These are phyloP conservation scores for Pythium volutum DNA, from an alignment of 352 stramenopile species.

Conservation along the genomic window DNA sequence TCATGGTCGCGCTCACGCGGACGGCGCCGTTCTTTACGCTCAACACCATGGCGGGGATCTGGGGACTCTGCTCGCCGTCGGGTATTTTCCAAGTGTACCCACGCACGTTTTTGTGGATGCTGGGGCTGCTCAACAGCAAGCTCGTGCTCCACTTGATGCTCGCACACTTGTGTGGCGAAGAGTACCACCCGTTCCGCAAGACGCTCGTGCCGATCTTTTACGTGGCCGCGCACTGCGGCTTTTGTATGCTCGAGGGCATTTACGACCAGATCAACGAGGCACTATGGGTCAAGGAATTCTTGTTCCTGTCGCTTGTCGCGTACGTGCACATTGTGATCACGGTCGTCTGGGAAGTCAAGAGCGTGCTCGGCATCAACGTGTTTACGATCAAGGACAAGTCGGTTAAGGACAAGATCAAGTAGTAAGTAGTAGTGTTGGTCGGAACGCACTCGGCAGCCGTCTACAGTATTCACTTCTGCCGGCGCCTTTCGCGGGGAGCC, in stretches of 20 bases:
- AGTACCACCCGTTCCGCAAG: slow-evolving; percentile 89
- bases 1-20: slow-evolving; percentile 77
- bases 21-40: slow-evolving; percentile 71
- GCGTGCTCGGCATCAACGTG: slow-evolving; percentile 73
- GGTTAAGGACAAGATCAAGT: slow-evolving; percentile 24
- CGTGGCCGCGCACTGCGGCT: slow-evolving; percentile 77
- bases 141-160: slow-evolving; percentile 89
- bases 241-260: slow-evolving; percentile 79
- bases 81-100: slow-evolving; percentile 75
- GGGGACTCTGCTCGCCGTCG: slow-evolving; percentile 67
- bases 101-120: slow-evolving; percentile 85
- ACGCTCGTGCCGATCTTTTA: slow-evolving; percentile 90
- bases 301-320: slow-evolving; percentile 80
- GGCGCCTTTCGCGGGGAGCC: slow-evolving; percentile 18
- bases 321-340: slow-evolving; percentile 88
- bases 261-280: slow-evolving; percentile 82
- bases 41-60: slow-evolving; percentile 65
- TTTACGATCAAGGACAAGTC: slow-evolving; percentile 60
- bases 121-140: slow-evolving; percentile 86
- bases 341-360: slow-evolving; percentile 86
- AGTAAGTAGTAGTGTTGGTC: not conserved
- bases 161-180: slow-evolving; percentile 80
- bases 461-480: too few relatives aligned
- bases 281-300: slow-evolving; percentile 85
- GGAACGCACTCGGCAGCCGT: slow-evolving; percentile 10